Base-by-base conservation (phyloP, 106 monocot species). In the Dendrobium catenatum region DNA sequence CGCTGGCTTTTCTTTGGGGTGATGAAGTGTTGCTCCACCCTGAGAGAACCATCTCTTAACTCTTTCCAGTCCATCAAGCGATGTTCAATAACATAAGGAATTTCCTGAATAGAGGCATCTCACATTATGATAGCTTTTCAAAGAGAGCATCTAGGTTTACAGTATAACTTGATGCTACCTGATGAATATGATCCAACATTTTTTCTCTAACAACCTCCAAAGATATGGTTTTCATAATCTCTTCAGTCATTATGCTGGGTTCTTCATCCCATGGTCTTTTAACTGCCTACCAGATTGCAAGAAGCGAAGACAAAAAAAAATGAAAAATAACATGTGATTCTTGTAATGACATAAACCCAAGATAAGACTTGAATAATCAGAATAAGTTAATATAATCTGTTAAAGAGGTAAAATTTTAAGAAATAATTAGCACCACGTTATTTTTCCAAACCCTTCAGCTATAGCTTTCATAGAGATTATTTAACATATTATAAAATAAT, bases 261-360 rank as follows among this genome's bases (percentile, higher is more conserved):
- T 99, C 93, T 85, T 99, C 98, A 79, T 99, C 98, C 98, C 98
- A 99, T 76, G 95, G 98, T 82, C 90, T 91, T 84, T 91, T 85
- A 61, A 90, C 88, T 80, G 93, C 95, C 98, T 99, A 85, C n/a
- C 4, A 43, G 4, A 44, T 75, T 75, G 43, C 44, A 72, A 40
- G 9, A 2, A 72, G 6, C 26, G 9, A 22, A 66, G 64, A 5
- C 58, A 1, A 58, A 46, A 46, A 44, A 46, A 46, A 46, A 5
- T 5, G 4, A 58, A 58, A 58, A 58, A 19, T 24, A 66, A 66
- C 64, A 66, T 26, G 26, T 6, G 7, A 15, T 37, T 70, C 70
- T 8, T 70, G 10, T 33, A 70, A 70, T 70, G 70, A 70, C 70
- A 70, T 22, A 22, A 70, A 70, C 10, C 70, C 2, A 29, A 15